Percentiles rank a stretch among this genome's conserved stretches.
These are phyloP conservation scores for Vanderwaltozyma tropicalis DNA, from an alignment of 805 yeast genomes.

Conservation along the genomic window DNA sequence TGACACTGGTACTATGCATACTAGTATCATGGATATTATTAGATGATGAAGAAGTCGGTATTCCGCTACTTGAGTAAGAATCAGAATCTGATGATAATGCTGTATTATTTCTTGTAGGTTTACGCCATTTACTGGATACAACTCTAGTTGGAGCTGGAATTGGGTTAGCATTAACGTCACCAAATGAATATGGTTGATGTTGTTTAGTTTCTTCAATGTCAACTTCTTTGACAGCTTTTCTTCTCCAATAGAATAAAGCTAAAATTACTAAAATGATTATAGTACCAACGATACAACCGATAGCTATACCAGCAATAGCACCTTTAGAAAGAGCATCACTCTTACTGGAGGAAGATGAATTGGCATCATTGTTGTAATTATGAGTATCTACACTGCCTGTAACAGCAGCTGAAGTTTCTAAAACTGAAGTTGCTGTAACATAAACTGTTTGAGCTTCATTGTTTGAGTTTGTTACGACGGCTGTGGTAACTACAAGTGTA, in stretches of 20 bases:
- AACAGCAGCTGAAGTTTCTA: slow-evolving; percentile 10
- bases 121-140: slow-evolving; percentile 8
- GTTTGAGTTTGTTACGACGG: slow-evolving; percentile 16
- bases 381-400: slow-evolving; percentile 1
- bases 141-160: slow-evolving; percentile 14
- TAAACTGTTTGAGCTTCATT: slow-evolving; percentile 13
- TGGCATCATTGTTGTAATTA: slow-evolving; percentile 1
- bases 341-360: slow-evolving; percentile 1
- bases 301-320: slow-evolving; percentile 53
- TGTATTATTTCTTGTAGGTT: slow-evolving; percentile 6
- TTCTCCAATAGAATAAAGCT: slow-evolving; percentile 34
- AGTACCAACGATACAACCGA: slow-evolving; percentile 41
- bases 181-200: slow-evolving; percentile 29
- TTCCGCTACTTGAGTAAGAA: neutral
- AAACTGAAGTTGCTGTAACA: slow-evolving; percentile 22
- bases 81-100: slow-evolving; percentile 2
- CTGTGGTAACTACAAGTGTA: slow-evolving; percentile 16
- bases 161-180: slow-evolving; percentile 23
- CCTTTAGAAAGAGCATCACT: slow-evolving; percentile 28
- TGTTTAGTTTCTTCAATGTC: slow-evolving; percentile 35
- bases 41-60: neutral
- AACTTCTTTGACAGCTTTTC: slow-evolving; percentile 27
- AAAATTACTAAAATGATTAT: slow-evolving; percentile 30
- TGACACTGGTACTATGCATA: neutral
- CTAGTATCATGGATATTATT: neutral